Base-by-base conservation (phyloP, 345 rosid species). In the Lepidium sativum region DNA sequence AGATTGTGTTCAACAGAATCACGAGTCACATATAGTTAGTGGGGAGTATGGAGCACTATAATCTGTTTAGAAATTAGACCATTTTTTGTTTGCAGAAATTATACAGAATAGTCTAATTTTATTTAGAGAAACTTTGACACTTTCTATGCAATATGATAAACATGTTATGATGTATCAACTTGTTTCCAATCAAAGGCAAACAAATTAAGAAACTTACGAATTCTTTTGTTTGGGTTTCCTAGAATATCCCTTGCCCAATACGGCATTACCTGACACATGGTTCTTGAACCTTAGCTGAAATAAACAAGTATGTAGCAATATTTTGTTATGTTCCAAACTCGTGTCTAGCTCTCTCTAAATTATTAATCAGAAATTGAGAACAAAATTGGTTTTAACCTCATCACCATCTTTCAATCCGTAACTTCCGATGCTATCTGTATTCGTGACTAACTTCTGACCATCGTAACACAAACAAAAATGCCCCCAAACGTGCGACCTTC, bases 401-500 rank as follows among this genome's bases (percentile, higher is more conserved):
- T 89, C 95, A 48, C 91, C 92, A 55, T 92, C 98, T 65, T 60
- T 83, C 61, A 92, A 67, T 71, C 92, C 92, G 45, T 81, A 85
- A 49, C 66, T 43, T 25, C 73, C 78, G 47, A 92, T 84, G 52
- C 41, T 41, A 20, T 86, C 92, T 1, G 81, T 71, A 48, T 85
- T 96, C 2, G 59, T 43, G 39, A 89, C 60, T 50, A 92, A 69
- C 83, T 89, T 92, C 78, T 79, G 87, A 62, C 79, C 85, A 34
- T 54, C 73, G 62, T 63, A 86, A 57, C 78, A 63, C 60, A 92
- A 80, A 84, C 95, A 89, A 62, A 92, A 92, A 80, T 86, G 92
- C 4, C 87, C 88, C 96, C 98, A 86, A n/a, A 92, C 83, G 38
- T 89, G 98, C 42, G 87, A 70, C 96, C 98, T 91, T 23, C 80